These are phyloP conservation scores for Striga hermonthica DNA, from an alignment of 305 asterid genomes.

Conservation along the genomic window DNA sequence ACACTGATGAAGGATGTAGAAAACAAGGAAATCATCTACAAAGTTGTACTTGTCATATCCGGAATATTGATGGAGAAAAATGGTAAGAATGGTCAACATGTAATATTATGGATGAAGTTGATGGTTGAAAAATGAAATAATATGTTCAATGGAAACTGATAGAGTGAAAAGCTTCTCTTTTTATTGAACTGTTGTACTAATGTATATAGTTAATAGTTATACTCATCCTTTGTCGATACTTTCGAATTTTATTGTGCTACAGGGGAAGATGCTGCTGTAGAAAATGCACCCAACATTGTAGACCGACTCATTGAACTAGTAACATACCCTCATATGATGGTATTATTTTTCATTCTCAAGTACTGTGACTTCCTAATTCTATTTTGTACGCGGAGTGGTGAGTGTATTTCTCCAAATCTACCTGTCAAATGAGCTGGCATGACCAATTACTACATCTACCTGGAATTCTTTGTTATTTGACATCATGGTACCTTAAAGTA, in stretches of 20 bases:
- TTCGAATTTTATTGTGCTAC: constrained; percentile 34
- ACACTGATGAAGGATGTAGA: constrained; percentile 47
- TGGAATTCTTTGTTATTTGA: background rate
- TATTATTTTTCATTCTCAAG: constrained; percentile 33
- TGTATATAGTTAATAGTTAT: constrained; percentile 3
- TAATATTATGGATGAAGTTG: background rate
- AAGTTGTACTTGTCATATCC: constrained; percentile 62
- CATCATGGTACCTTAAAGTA: constrained; percentile 9
- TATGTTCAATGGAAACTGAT: background rate
- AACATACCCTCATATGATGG: constrained; percentile 64
- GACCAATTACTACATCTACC: background rate
- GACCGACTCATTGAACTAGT: constrained; percentile 57
- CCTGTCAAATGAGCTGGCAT: background rate
- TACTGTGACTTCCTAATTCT: background rate
- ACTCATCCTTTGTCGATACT: constrained; percentile 22
- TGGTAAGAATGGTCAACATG: constrained; percentile 47
- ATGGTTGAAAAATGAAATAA: background rate
- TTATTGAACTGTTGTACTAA: constrained; percentile 19
- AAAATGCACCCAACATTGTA: constrained; percentile 56
- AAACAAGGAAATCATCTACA: constrained; percentile 65
- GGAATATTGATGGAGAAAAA: constrained; percentile 70
- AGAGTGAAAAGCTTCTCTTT: background rate
- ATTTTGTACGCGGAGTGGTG: background rate
- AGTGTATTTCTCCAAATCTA: background rate
- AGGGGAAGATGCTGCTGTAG: constrained; percentile 71